phyloP scores from a whole-genome alignment of 2,329 filamentous ascomycete species.

The Hypoxylon sp. region DNA sequence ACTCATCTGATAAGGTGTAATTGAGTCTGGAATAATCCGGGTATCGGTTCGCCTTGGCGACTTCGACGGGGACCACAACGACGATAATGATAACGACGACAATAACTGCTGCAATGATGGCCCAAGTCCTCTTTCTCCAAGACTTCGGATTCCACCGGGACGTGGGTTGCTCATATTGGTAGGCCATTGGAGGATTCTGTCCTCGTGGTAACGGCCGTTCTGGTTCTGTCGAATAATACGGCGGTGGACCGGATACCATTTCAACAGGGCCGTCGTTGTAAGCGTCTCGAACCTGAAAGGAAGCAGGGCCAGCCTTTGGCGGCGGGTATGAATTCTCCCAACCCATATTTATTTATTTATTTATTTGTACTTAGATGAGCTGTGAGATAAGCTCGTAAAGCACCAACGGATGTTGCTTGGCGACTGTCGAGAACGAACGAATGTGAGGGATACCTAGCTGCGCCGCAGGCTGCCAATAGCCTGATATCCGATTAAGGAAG shows the following conservation, averaged over 20 bases:
- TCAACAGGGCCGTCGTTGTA: conserved; percentile 42
- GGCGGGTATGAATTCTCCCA: conserved; percentile 45
- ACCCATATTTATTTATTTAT: conserved; percentile 44
- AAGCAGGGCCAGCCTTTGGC: conserved; percentile 43
- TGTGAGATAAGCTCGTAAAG: conserved; percentile 32
- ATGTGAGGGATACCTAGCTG: conserved; percentile 28
- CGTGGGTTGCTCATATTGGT: conserved; percentile 19
- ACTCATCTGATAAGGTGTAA: conserved; percentile 66
- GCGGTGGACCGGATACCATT: conserved; percentile 41
- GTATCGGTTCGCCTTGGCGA: conserved; percentile 61
- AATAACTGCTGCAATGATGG: conserved; percentile 58
- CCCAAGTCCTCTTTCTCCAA: conserved; percentile 69
- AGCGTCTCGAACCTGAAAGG: conserved; percentile 46
- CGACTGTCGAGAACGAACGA: conserved; percentile 15
- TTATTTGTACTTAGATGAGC: conserved; percentile 7
- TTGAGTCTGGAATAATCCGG: conserved; percentile 64
- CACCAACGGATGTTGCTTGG: conserved; percentile 16
- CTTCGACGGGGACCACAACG: conserved; percentile 64
- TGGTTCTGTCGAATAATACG: conserved; percentile 36
- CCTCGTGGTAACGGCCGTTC: conserved; percentile 33
- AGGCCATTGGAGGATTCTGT: conserved; percentile 42
- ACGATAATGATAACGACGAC: conserved; percentile 63
- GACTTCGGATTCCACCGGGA: conserved; percentile 64
- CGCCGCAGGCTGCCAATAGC: conserved; percentile 34
- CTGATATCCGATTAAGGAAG: conserved; percentile 28